Evolutionary conservation across 257 asterid genomes (phyloP), one percentile per base, ranked within the genome.

Genomic region (Anisodus tanguticus): DNA sequence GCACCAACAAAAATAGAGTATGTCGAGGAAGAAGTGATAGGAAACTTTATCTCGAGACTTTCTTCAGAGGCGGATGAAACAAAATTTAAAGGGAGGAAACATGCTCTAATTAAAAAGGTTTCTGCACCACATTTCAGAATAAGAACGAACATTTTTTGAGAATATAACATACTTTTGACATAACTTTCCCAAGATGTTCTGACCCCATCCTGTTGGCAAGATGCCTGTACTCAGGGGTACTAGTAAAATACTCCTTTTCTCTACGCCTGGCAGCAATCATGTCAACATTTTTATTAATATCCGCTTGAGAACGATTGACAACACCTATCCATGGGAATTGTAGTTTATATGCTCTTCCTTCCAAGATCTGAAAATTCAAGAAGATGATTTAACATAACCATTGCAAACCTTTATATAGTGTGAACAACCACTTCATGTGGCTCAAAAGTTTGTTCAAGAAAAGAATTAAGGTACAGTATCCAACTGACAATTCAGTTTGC

Each of bases 291-390:
- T 96, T 96, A 88, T 96, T 96, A 67, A 96, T 96, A 89, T 96
- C 99, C 82, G 91, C 92, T 89, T 96, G 99, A 83, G 98, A 96
- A 69, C 99, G 97, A 86, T 96, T 96, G 72, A 96, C 98, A 60
- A 96, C 98, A 88, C 99, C 99, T 43, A 96, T 97, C 98, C 99
- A 95, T 9, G 97, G 99, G 90, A 91, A 95, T 91, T 95, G 99
- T 87, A 97, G 93, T 90, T 90, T 93, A 82, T 91, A 96, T 39
- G 98, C 86, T 88, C 86, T 91, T 86, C 99, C 98, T 92, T 96
- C 98, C 95, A 96, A 85, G 13, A 96, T 96, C 99, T 96, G 87
- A 82, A 84, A 62, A 87, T 82, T 53, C 85, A 89, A 19, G 81
- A 74, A 85, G 49, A 77, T 77, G 82, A 31, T 26, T 74, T 77